Conservation (phyloP, 2,329 filamentous ascomycete genomes). For the Paraphaeosphaeria sporulosa region DNA sequence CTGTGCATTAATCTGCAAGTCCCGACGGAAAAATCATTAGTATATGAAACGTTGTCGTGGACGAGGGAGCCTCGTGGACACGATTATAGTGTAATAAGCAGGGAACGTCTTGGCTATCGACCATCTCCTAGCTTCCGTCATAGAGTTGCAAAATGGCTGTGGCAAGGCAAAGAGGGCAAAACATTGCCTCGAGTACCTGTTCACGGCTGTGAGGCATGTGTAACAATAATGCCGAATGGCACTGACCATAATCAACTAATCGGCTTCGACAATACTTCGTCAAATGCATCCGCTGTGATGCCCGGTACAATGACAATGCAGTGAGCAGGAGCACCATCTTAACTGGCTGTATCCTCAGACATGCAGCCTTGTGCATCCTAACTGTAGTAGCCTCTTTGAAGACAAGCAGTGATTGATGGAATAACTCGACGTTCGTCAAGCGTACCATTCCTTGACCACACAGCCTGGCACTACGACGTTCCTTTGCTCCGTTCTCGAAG, state of each 20-base stretch:
- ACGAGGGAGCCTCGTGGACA: slow-evolving; percentile 31
- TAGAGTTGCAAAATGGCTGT: slow-evolving; percentile 14
- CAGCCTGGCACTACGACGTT: slow-evolving; percentile 24
- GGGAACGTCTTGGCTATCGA: slow-evolving; percentile 32
- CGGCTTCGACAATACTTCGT: background rate
- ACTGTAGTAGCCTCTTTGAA: slow-evolving; percentile 10
- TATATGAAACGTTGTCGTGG: slow-evolving; percentile 34
- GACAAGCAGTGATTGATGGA: slow-evolving; percentile 29
- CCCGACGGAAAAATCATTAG: slow-evolving; percentile 33
- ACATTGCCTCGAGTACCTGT: background rate
- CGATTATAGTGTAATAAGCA: slow-evolving; percentile 41
- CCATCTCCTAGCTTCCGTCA: slow-evolving; percentile 17
- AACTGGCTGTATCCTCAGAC: slow-evolving; percentile 7
- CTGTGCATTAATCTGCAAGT: slow-evolving; percentile 19
- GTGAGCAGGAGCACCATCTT: background rate
- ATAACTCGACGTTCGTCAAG: slow-evolving; percentile 14
- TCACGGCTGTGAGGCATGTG: background rate
- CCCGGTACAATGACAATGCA: background rate
- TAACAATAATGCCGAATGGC: background rate
- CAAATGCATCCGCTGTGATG: background rate
- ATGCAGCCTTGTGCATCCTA: slow-evolving; percentile 13
- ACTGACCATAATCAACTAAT: background rate
- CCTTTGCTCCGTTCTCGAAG: slow-evolving; percentile 36
- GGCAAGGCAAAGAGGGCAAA: background rate
- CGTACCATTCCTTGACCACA: slow-evolving; percentile 7